A percentile compares a stretch with the other conserved stretches of the same genome.
phyloP scores from a whole-genome alignment of 371 early-diverging fungal species.

The Gilbertella persicaria region DNA sequence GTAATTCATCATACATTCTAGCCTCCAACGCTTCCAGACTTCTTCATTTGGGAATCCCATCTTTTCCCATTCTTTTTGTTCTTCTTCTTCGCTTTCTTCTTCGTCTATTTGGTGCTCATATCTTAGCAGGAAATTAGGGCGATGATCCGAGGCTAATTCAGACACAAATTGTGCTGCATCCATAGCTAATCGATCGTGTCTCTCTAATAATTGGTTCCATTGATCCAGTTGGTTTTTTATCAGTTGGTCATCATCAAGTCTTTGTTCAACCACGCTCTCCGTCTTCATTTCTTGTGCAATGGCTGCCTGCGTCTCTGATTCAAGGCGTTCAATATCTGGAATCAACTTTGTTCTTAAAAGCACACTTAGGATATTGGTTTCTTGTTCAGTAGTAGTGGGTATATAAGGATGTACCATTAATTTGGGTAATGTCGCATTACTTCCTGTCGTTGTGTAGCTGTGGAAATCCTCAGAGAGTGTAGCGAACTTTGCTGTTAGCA shows the following conservation, averaged over 20 bases:
- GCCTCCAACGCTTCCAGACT: slow-evolving; percentile 47
- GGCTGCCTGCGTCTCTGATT: slow-evolving; percentile 54
- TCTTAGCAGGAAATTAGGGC: slow-evolving; percentile 35
- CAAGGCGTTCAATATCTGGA: slow-evolving; percentile 64
- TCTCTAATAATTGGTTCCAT: slow-evolving; percentile 35
- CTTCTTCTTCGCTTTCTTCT: slow-evolving; percentile 23
- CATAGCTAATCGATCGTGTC: slow-evolving; percentile 46
- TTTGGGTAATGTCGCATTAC: slow-evolving; percentile 49
- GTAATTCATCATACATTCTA: slow-evolving; percentile 50
- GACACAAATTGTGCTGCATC: slow-evolving; percentile 34
- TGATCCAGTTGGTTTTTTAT: slow-evolving; percentile 33
- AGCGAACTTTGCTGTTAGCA: slow-evolving; percentile 63
- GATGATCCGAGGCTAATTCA: slow-evolving; percentile 34
- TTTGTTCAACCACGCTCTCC: slow-evolving; percentile 1
- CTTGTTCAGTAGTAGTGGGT: slow-evolving; percentile 58
- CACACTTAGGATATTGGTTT: slow-evolving; percentile 60
- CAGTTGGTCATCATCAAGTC: slow-evolving; percentile 37
- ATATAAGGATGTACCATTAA: slow-evolving; percentile 63
- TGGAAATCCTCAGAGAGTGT: slow-evolving; percentile 55
- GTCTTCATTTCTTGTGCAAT: slow-evolving; percentile 40
- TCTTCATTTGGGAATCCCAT: slow-evolving; percentile 45
- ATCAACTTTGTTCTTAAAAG: slow-evolving; percentile 65
- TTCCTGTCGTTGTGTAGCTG: slow-evolving; percentile 40
- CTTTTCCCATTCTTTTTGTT: slow-evolving; percentile 44
- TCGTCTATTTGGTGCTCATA: slow-evolving; percentile 33